Conservation (phyloP, 2,329 filamentous ascomycete genomes). For the Fusarium devonianum region DNA sequence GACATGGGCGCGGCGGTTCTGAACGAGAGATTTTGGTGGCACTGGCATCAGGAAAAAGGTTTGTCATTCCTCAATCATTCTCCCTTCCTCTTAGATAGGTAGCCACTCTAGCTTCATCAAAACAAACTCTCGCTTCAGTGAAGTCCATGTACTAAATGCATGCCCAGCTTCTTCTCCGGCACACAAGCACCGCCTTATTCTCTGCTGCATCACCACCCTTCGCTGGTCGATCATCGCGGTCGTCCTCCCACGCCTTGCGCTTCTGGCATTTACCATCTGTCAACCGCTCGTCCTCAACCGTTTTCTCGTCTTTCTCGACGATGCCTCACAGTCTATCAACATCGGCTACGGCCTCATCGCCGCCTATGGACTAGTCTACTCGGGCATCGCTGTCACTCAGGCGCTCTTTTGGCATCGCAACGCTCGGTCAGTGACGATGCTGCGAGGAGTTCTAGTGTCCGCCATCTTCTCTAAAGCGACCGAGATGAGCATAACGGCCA, state of each 20-base stretch:
- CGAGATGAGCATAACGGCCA: conserved; percentile 38
- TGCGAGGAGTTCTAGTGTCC: conserved; percentile 44
- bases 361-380: conserved; percentile 45
- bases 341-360: conserved; percentile 45
- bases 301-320: conserved; percentile 44
- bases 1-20: conserved; percentile 43
- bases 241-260: conserved; percentile 43
- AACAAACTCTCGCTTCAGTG: conserved; percentile 13
- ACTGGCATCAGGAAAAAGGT: conserved; percentile 42
- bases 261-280: conserved; percentile 48
- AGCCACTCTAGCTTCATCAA: no score
- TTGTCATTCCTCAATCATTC: conserved; percentile 6
- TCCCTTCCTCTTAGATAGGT: conserved; percentile 19
- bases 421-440: conserved; percentile 44
- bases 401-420: conserved; percentile 45
- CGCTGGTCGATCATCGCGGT: conserved; percentile 43
- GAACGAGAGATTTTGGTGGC: conserved; percentile 42
- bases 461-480: conserved; percentile 47
- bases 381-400: conserved; percentile 44
- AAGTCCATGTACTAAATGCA: conserved; percentile 32
- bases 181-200: conserved; percentile 39
- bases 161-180: conserved; percentile 21
- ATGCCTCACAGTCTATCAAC: conserved; percentile 32
- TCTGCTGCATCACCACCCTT: conserved; percentile 41
- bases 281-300: conserved; percentile 48